These are phyloP conservation scores for Metarhizium humberi DNA, from an alignment of 2,329 filamentous ascomycete genomes.

Conservation along the genomic window DNA sequence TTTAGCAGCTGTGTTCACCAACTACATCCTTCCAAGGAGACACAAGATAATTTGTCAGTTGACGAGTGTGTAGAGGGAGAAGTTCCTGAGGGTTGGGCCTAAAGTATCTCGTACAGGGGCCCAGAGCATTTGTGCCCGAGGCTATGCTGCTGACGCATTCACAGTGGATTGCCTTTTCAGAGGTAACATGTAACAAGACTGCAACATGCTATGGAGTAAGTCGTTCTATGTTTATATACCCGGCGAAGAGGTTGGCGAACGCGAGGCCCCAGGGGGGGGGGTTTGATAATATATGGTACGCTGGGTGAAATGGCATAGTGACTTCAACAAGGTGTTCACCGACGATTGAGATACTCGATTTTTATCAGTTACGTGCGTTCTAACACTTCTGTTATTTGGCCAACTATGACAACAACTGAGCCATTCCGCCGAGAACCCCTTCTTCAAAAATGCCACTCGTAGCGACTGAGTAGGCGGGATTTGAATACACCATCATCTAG, in stretches of 20 bases:
- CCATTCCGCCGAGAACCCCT: no score
- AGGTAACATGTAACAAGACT: constrained; percentile 16
- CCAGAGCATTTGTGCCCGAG: constrained; percentile 16
- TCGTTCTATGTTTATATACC: constrained; percentile 24
- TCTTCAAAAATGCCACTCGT: no score
- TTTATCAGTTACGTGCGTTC: no score
- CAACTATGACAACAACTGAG: no score
- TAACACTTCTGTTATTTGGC: no score
- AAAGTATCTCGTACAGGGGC: constrained; percentile 20
- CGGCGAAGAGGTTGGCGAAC: constrained; percentile 25
- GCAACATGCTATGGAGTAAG: constrained; percentile 22
- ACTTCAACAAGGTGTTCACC: no score
- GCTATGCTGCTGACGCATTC: constrained; percentile 17
- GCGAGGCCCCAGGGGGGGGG: constrained; percentile 17
- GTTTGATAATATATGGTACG: constrained; percentile 25
- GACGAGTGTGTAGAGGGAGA: constrained; percentile 10
- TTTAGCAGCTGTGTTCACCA: background rate
- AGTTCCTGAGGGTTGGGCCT: constrained; percentile 21
- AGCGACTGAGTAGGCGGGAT: no score
- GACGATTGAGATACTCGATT: no score
- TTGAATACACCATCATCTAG: no score
- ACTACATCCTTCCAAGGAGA: background rate
- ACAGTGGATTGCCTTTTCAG: constrained; percentile 21
- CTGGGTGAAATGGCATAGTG: constrained; percentile 9
- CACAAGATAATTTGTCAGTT: constrained; percentile 1